A percentile compares a stretch with the other conserved stretches of the same genome.
These are phyloP conservation scores for Pochonia chlamydosporia DNA, from an alignment of 2,329 filamentous ascomycete species.

Conservation along the genomic window DNA sequence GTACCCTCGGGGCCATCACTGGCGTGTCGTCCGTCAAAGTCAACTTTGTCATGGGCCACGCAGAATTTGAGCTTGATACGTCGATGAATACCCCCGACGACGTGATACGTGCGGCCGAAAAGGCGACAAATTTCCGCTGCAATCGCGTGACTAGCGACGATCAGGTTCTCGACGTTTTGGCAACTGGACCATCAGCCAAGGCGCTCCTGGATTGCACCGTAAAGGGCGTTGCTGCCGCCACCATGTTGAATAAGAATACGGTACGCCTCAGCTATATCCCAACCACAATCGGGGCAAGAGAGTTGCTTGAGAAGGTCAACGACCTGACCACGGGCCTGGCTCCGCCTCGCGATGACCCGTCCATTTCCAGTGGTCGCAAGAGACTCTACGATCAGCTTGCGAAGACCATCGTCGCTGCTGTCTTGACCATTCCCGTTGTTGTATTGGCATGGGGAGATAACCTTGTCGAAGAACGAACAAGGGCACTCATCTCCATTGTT, in stretches of 20 bases:
- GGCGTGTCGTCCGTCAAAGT: constrained; percentile 26
- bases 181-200: constrained; percentile 14
- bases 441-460: constrained; percentile 25
- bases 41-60: constrained; percentile 32
- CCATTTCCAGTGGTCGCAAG: constrained; percentile 21
- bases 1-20: constrained; percentile 17
- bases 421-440: constrained; percentile 26
- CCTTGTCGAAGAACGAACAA: constrained; percentile 14
- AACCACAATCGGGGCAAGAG: constrained; percentile 23
- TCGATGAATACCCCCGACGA: constrained; percentile 18
- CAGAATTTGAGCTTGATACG: constrained; percentile 25
- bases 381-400: constrained; percentile 24
- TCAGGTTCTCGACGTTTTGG: constrained; percentile 23
- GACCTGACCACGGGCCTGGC: constrained; percentile 20
- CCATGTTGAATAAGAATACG: constrained; percentile 21
- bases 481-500: constrained; percentile 28
- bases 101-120: constrained; percentile 19
- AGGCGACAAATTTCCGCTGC: constrained; percentile 24
- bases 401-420: constrained; percentile 24
- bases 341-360: constrained; percentile 24
- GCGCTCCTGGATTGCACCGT: constrained; percentile 13
- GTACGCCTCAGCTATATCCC: constrained; percentile 30
- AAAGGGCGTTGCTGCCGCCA: constrained; percentile 20
- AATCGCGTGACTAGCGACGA: constrained; percentile 19
- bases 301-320: constrained; percentile 17